These are phyloP conservation scores for Iris macrosiphon DNA, from an alignment of 106 monocot species.

Conservation along the genomic window DNA sequence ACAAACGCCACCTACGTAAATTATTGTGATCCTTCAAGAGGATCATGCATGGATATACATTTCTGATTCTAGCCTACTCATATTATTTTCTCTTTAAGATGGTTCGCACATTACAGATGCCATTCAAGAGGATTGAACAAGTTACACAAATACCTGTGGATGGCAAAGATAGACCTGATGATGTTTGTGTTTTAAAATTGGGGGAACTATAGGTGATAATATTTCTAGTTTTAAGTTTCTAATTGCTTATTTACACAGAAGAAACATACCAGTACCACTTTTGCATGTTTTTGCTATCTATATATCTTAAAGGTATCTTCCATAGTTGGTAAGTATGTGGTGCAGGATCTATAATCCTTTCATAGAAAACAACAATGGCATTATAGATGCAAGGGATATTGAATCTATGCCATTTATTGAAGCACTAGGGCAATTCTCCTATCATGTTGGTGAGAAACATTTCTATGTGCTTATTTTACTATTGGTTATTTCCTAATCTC, in stretches of 20 bases:
- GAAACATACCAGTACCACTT: neutral
- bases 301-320: neutral
- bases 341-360: conserved; percentile 12
- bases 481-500: neutral
- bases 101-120: conserved; percentile 90
- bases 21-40: neutral
- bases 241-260: too few relatives aligned
- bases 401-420: conserved; percentile 98
- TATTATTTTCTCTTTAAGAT: conserved; percentile 20
- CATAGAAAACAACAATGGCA: conserved; percentile 14
- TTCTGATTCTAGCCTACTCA: neutral
- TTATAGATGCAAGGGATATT: conserved; percentile 82
- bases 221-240: too few relatives aligned
- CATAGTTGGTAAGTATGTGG: conserved; percentile 9
- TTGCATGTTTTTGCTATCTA: neutral
- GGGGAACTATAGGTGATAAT: conserved; percentile 89
- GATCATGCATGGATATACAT: neutral
- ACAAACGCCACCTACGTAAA: neutral
- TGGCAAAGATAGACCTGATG: conserved; percentile 79
- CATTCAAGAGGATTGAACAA: conserved; percentile 92
- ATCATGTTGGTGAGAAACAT: conserved; percentile 67
- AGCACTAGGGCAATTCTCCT: conserved; percentile 89
- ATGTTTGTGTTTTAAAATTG: conserved; percentile 92
- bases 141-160: conserved; percentile 74
- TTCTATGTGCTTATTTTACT: neutral